Percentiles rank a stretch among this genome's conserved stretches.
Evolutionary conservation across 2,329 filamentous ascomycete species (phyloP).

Genomic region (Cladosporium halotolerans): DNA sequence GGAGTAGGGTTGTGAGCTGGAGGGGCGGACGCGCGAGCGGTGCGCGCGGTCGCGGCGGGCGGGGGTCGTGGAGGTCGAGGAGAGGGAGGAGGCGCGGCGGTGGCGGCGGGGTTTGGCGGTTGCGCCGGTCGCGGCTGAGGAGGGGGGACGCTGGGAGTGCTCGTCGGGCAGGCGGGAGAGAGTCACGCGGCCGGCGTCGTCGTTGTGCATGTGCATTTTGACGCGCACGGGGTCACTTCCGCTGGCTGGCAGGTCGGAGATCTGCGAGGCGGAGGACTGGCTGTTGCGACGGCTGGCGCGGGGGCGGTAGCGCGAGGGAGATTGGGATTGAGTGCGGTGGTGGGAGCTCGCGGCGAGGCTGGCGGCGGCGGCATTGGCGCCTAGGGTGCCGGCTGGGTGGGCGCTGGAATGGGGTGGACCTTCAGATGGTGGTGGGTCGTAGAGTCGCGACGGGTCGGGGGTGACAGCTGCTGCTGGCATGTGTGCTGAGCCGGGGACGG

Average conservation of each 20-base stretch:
- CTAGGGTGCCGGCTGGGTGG: slow-evolving; percentile 21
- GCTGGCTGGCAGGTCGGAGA: slow-evolving; percentile 5
- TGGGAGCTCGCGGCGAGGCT: slow-evolving; percentile 14
- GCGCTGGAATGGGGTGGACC: background rate
- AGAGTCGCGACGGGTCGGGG: slow-evolving; percentile 31
- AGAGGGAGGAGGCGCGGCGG: slow-evolving; percentile 29
- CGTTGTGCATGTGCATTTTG: slow-evolving; percentile 58
- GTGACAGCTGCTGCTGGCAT: slow-evolving; percentile 37
- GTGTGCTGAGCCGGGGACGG: slow-evolving; percentile 23
- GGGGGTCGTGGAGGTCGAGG: slow-evolving; percentile 25
- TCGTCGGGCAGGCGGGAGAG: slow-evolving; percentile 55
- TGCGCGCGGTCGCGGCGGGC: slow-evolving; percentile 15
- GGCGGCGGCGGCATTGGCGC: slow-evolving; percentile 24
- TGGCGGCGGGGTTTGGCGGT: slow-evolving; percentile 36
- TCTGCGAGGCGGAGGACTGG: slow-evolving; percentile 18
- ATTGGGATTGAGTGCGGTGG: slow-evolving; percentile 22
- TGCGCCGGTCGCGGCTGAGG: slow-evolving; percentile 40
- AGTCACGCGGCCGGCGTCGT: slow-evolving; percentile 56
- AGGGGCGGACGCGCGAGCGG: slow-evolving; percentile 16
- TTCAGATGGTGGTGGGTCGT: slow-evolving; percentile 24
- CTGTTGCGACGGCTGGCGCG: slow-evolving; percentile 15
- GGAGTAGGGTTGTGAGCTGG: slow-evolving; percentile 26
- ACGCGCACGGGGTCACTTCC: slow-evolving; percentile 50
- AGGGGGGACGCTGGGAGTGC: slow-evolving; percentile 44
- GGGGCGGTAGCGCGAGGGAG: slow-evolving; percentile 21